Conservation (phyloP, 352 stramenopile genomes). For the Blastocystis hominis region DNA sequence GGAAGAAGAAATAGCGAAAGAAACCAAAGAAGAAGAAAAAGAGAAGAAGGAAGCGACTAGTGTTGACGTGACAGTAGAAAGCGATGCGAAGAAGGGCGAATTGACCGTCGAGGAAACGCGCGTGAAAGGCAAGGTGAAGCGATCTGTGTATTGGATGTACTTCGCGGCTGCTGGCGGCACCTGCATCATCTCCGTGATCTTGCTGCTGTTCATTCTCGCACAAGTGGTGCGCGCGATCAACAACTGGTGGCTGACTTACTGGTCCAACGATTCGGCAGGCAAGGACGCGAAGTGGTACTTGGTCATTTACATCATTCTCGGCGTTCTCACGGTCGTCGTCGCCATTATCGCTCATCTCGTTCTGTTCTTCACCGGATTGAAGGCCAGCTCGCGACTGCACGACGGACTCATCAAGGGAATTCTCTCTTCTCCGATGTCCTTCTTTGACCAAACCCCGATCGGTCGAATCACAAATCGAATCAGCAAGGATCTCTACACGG, state of each 20-base stretch:
- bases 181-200: not conserved
- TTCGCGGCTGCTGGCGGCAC: not conserved
- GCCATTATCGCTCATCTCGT: not conserved
- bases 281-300: slow-evolving; percentile 11
- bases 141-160: not conserved
- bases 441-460: slow-evolving; percentile 73
- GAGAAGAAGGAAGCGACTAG: too few relatives aligned
- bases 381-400: not conserved
- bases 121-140: not conserved
- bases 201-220: not conserved
- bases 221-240: not conserved
- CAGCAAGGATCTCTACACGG: slow-evolving; percentile 62
- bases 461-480: slow-evolving; percentile 73
- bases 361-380: not conserved
- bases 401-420: not conserved
- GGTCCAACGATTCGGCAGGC: not conserved
- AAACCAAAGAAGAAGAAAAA: too few relatives aligned
- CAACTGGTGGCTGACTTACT: not conserved
- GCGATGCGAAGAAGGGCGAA: too few relatives aligned
- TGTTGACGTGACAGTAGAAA: too few relatives aligned
- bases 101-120: not conserved
- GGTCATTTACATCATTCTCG: slow-evolving; percentile 18
- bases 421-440: slow-evolving; percentile 67
- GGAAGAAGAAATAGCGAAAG: too few relatives aligned
- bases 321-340: not conserved